These are phyloP conservation scores for Umbelopsis ramanniana DNA, from an alignment of 192 early-diverging fungal species.

Conservation along the genomic window DNA sequence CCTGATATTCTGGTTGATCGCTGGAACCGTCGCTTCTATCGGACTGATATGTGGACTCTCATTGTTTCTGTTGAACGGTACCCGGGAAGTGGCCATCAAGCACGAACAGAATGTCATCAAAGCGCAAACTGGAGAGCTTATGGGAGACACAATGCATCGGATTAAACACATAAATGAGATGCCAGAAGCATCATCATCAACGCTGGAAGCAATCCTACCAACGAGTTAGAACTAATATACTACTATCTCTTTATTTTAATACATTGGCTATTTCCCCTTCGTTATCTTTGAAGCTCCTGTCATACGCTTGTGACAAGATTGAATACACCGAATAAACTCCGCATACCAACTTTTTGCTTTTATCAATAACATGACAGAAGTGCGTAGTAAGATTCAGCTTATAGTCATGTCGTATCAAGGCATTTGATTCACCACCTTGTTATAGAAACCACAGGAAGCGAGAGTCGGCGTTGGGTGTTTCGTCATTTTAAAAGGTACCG, in stretches of 20 bases:
- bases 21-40: background rate
- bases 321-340: slow-evolving; percentile 5
- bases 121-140: slow-evolving; percentile 1
- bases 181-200: background rate
- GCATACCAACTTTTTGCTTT: background rate
- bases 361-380: background rate
- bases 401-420: too few relatives aligned
- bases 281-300: too few relatives aligned
- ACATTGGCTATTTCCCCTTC: too few relatives aligned
- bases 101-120: slow-evolving; percentile 13
- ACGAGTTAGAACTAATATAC: too few relatives aligned
- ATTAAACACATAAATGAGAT: background rate
- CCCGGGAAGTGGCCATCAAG: background rate
- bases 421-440: too few relatives aligned
- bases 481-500: slow-evolving; percentile 29
- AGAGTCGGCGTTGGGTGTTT: slow-evolving; percentile 56
- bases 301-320: too few relatives aligned
- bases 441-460: background rate
- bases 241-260: too few relatives aligned
- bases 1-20: background rate
- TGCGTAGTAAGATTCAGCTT: background rate
- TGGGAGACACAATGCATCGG: background rate
- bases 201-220: background rate
- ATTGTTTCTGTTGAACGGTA: background rate
- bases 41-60: slow-evolving; percentile 7